phyloP scores from a whole-genome alignment of 352 stramenopile species.

The Pythium periplocum region DNA sequence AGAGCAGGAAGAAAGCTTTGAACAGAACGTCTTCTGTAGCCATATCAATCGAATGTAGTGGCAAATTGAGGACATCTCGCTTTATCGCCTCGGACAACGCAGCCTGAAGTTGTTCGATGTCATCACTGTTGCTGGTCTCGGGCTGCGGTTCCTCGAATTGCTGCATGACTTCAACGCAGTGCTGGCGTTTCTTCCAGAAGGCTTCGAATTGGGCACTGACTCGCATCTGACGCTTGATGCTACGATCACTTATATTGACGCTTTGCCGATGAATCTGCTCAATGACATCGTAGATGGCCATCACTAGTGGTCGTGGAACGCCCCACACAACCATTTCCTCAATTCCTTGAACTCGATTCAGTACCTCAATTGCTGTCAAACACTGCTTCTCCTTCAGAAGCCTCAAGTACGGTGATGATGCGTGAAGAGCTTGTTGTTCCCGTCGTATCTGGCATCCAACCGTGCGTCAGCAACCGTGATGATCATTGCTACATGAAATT shows the following conservation, averaged over 20 bases:
- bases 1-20: slow-evolving; percentile 47
- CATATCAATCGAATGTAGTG: slow-evolving; percentile 16
- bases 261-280: slow-evolving; percentile 39
- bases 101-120: slow-evolving; percentile 10
- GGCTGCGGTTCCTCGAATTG: background rate
- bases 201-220: slow-evolving; percentile 37
- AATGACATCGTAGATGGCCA: slow-evolving; percentile 50
- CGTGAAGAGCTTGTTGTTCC: slow-evolving; percentile 45
- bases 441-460: slow-evolving; percentile 31
- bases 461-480: background rate
- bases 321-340: slow-evolving; percentile 50
- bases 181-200: slow-evolving; percentile 12
- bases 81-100: slow-evolving; percentile 28
- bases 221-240: slow-evolving; percentile 33
- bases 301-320: slow-evolving; percentile 37
- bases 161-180: background rate
- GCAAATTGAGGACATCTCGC: slow-evolving; percentile 38
- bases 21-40: slow-evolving; percentile 35
- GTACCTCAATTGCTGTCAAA: slow-evolving; percentile 47
- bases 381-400: slow-evolving; percentile 39
- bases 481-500: background rate
- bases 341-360: slow-evolving; percentile 43
- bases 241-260: slow-evolving; percentile 30
- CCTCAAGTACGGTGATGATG: slow-evolving; percentile 27
- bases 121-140: too few relatives aligned